phyloP scores from a whole-genome alignment of 345 rosid species.

The Moringa oleifera region DNA sequence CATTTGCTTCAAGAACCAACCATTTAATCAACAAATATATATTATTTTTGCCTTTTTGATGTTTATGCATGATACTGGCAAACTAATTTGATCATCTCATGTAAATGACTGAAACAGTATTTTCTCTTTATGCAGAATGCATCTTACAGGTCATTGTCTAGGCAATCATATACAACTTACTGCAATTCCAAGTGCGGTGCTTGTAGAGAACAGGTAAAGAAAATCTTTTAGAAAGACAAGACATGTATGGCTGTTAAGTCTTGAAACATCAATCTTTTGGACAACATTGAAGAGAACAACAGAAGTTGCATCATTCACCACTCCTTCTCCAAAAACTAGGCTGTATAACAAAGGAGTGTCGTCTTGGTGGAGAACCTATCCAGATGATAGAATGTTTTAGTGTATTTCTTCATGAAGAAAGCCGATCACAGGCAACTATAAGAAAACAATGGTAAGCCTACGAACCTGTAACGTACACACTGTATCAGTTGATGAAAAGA shows the following conservation, averaged over 20 bases:
- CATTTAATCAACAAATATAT: no score
- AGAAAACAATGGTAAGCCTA: slow-evolving; percentile 4
- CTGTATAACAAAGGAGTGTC: slow-evolving; percentile 84
- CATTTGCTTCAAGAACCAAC: no score
- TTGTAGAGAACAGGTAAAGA: slow-evolving; percentile 62
- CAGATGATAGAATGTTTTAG: background rate
- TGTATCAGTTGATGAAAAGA: slow-evolving; percentile 88
- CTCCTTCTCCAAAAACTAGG: slow-evolving; percentile 93
- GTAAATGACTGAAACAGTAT: no score
- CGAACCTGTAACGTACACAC: slow-evolving; percentile 93
- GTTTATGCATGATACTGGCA: no score
- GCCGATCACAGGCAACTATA: background rate
- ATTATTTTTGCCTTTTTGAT: no score
- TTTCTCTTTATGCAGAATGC: no score
- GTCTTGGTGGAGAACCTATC: slow-evolving; percentile 82
- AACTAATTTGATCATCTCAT: no score
- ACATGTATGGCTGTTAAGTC: slow-evolving; percentile 35
- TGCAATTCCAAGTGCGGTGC: slow-evolving; percentile 67
- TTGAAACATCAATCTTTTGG: slow-evolving; percentile 62
- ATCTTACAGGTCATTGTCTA: no score
- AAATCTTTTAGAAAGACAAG: slow-evolving; percentile 54
- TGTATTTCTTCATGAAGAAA: background rate
- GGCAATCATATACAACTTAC: slow-evolving; percentile 34
- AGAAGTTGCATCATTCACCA: slow-evolving; percentile 90
- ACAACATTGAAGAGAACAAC: slow-evolving; percentile 78